Evolutionary conservation across 305 asterid species (phyloP).

Genomic region (Stenogyne calaminthoides): DNA sequence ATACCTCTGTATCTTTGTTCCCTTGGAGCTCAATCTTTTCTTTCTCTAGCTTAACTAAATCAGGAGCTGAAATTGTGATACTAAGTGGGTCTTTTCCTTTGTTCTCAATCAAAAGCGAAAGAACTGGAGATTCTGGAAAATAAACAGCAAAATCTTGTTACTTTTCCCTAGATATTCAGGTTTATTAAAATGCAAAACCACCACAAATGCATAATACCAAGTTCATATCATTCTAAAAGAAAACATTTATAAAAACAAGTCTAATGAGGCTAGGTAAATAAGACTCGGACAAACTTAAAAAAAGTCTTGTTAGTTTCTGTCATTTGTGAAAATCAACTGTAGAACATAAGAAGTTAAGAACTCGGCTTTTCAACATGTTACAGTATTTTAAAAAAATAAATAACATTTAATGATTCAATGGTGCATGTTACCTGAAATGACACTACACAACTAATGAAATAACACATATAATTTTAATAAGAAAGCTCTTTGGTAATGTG

Average conservation of each 20-base stretch:
- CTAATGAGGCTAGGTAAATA: neutral
- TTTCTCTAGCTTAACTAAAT: slow-evolving; percentile 61
- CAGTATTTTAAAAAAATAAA: neutral
- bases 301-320: neutral
- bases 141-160: slow-evolving; percentile 25
- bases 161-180: neutral
- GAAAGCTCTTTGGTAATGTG: neutral
- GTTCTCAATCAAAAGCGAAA: slow-evolving; percentile 82
- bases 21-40: slow-evolving; percentile 58
- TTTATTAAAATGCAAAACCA: neutral
- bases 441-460: neutral
- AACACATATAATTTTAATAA: neutral
- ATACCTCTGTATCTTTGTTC: slow-evolving; percentile 67
- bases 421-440: neutral
- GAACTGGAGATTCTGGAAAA: slow-evolving; percentile 72
- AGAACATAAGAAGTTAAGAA: neutral
- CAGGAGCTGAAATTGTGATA: slow-evolving; percentile 62
- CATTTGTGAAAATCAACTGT: neutral
- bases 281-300: slow-evolving; percentile 4
- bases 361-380: neutral
- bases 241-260: neutral
- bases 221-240: slow-evolving; percentile 11
- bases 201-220: slow-evolving; percentile 8
- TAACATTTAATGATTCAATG: neutral
- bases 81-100: slow-evolving; percentile 54